phyloP scores from a whole-genome alignment of 345 rosid species.

The Cardamine occulta region DNA sequence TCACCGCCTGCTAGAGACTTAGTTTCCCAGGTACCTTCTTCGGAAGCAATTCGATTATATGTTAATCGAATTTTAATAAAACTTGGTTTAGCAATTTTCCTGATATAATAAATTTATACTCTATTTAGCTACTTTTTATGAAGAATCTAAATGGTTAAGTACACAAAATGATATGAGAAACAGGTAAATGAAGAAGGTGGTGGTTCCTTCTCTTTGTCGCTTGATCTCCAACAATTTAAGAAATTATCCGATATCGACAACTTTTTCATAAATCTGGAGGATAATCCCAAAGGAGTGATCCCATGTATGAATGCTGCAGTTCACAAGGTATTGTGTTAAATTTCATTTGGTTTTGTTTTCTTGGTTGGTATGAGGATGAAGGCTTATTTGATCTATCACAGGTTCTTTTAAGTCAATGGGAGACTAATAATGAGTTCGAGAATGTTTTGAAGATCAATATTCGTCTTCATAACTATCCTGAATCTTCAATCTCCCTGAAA shows the following conservation, averaged over 20 bases:
- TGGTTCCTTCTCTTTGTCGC: conserved; percentile 56
- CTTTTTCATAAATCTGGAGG: conserved; percentile 63
- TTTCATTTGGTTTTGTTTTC: background rate
- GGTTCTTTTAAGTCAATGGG: conserved; percentile 53
- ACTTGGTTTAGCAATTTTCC: conserved; percentile 1
- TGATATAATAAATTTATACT: background rate
- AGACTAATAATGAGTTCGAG: conserved; percentile 45
- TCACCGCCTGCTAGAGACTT: conserved; percentile 53
- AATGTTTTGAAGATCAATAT: conserved; percentile 63
- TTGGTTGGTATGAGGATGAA: conserved; percentile 26
- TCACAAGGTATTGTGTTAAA: conserved; percentile 63
- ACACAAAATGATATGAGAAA: conserved; percentile 8
- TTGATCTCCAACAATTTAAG: conserved; percentile 74
- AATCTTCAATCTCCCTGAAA: conserved; percentile 79
- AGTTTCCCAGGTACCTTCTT: conserved; percentile 60
- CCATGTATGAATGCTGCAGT: conserved; percentile 79
- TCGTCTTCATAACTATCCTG: conserved; percentile 80
- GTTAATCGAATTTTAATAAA: background rate
- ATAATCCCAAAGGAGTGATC: conserved; percentile 77
- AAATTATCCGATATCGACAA: conserved; percentile 56
- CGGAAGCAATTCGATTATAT: background rate
- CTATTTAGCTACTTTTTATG: background rate
- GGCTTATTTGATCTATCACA: conserved; percentile 30
- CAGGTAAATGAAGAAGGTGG: conserved; percentile 70
- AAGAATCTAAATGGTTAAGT: background rate